These are phyloP conservation scores for Artemisia argyi DNA, from an alignment of 129 eudicot genomes.

Conservation along the genomic window DNA sequence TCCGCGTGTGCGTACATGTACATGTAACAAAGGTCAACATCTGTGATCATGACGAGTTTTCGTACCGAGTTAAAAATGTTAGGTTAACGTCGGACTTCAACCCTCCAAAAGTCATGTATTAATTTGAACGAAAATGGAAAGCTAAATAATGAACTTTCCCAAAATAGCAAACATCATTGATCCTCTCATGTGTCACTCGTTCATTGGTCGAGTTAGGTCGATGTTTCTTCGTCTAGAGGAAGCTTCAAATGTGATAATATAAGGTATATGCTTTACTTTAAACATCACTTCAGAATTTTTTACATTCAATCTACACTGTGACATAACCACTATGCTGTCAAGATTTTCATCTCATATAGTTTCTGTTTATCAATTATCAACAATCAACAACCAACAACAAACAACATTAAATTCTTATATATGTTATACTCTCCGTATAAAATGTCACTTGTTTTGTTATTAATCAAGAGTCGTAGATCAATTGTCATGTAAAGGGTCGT, in stretches of 20 bases:
- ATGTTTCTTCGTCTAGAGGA: conserved; percentile 23
- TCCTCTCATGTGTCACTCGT: conserved; percentile 36
- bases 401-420: too few relatives aligned
- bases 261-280: too few relatives aligned
- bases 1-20: not conserved
- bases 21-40: not conserved
- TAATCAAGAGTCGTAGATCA: not conserved
- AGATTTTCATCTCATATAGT: too few relatives aligned
- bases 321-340: too few relatives aligned
- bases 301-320: not conserved
- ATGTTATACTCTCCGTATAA: too few relatives aligned
- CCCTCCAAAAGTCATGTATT: conserved; percentile 23
- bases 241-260: not conserved
- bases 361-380: too few relatives aligned
- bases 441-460: too few relatives aligned
- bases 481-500: not conserved
- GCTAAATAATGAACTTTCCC: conserved; percentile 40
- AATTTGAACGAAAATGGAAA: conserved; percentile 32
- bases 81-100: conserved; percentile 52
- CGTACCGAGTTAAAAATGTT: conserved; percentile 37
- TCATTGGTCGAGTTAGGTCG: conserved; percentile 39
- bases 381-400: too few relatives aligned
- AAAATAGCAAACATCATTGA: conserved; percentile 22
- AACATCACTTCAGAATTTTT: not conserved
- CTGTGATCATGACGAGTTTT: conserved; percentile 7